Evolutionary conservation across 176 grass and related monocot species (phyloP), one percentile per base, ranked within the genome.

Genomic region (Phragmites australis): DNA sequence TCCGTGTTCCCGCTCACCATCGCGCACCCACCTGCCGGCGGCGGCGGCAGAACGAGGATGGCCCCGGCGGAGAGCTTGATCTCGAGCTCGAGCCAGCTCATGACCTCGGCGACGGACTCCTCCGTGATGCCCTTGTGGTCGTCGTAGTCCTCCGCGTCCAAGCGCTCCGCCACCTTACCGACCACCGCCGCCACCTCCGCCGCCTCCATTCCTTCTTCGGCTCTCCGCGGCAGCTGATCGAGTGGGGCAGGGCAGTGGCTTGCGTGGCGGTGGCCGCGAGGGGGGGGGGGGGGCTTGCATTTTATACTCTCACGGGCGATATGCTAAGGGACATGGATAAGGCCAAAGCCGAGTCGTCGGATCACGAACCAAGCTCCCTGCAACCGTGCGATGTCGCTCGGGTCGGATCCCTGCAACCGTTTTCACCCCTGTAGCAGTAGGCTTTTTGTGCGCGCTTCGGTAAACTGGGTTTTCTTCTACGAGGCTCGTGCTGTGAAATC

Each of bases 31-130:
- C 12, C 23, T 2, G 30, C 3, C 9, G 61, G 1, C 58, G 32
- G 22, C 50, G 16, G 14, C 34, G 42, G 56, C 17, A 16, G 57
- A 6, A 48, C 7, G 51, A 53, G 26, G 9, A 48, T 34, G 9
- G 44, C 5, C 15, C 55, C 44, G 13, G 55, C 45, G 43, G 77
- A 71, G 69, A 81, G 72, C 54, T 69, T 81, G 85, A 90, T 75
- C 84, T 92, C 90, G 15, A 80, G 74, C 80, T 88, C 83, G 18
- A 92, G 80, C 83, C 86, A 86, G 74, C 66, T 27, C 90, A 92
- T 92, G 52, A 92, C 48, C 75, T 86, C 75, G 9, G 70, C 62
- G 18, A 92, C 40, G 48, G 74, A 74, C 40, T 83, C 86, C 79
- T 92, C 90, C 41, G 75, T 63, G 18, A 83, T 65, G 40, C 65